A percentile compares a stretch with the other conserved stretches of the same genome.
These are phyloP conservation scores for Candida palmyrensis DNA, from an alignment of 805 yeast genomes.

Conservation along the genomic window DNA sequence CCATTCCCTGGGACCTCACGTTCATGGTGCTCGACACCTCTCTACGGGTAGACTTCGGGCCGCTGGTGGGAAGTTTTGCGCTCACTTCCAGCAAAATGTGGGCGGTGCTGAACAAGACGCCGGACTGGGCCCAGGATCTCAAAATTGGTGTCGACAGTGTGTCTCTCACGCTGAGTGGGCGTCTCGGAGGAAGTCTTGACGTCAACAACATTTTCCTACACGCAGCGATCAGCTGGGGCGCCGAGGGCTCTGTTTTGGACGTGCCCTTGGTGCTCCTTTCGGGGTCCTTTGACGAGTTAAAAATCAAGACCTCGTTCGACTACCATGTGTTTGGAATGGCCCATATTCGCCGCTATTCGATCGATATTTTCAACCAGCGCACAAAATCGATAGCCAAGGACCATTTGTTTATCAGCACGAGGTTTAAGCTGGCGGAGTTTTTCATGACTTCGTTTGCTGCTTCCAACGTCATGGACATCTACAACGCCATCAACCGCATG, in stretches of 20 bases:
- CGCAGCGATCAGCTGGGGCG: conserved; percentile 70
- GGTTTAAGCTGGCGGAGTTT: conserved; percentile 49
- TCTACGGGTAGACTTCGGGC: conserved; percentile 72
- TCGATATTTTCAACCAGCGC: conserved; percentile 67
- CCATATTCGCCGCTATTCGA: conserved; percentile 39
- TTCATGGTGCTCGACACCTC: conserved; percentile 48
- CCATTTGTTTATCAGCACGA: conserved; percentile 48
- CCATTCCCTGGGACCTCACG: conserved; percentile 72
- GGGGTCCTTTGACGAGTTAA: conserved; percentile 50
- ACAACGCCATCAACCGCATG: conserved; percentile 64
- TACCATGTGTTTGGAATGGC: conserved; percentile 78
- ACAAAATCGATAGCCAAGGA: conserved; percentile 47
- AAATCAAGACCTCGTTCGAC: conserved; percentile 68
- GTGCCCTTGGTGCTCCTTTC: conserved; percentile 67
- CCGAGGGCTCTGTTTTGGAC: conserved; percentile 34
- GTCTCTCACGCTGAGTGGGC: conserved; percentile 57
- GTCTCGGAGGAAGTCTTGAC: conserved; percentile 69
- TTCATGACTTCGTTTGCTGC: conserved; percentile 83
- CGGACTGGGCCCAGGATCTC: conserved; percentile 68
- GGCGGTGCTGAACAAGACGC: conserved; percentile 62
- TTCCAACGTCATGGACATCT: conserved; percentile 74
- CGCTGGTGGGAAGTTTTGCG: conserved; percentile 66
- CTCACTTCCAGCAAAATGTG: conserved; percentile 56
- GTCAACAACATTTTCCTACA: conserved; percentile 48
- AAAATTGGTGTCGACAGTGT: conserved; percentile 54